Evolutionary conservation across 192 early-diverging fungal genomes (phyloP), one percentile per base, ranked within the genome.

Genomic region (Coemansia sp.): DNA sequence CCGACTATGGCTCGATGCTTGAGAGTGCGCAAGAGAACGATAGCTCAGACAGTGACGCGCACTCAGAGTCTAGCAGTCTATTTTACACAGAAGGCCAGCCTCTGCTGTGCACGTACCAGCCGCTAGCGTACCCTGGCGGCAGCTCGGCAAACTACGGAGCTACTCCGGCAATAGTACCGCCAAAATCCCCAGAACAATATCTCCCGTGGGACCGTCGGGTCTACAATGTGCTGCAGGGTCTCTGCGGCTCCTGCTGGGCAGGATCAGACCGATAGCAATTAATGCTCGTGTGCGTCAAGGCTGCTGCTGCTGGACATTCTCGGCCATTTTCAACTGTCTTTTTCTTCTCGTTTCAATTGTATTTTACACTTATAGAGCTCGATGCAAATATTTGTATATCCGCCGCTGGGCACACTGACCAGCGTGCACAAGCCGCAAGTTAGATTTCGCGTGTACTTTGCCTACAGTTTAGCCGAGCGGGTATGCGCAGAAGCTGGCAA

Each of bases 1-100:
- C 37, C 21, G 62, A 69, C 65, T 74, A 74, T 31, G 64, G 68
- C 57, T 62, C 65, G n/a, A 71, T 71, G 68, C 65, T 80, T 15
- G 65, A 62, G 38, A 42, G 74, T 57, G 69, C 68, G 38, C 34
- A 25, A 49, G 26, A 22, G 28, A 55, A 59, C 28, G 62, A 38
- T 15, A 23, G 40, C 21, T 42, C 6, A 36, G 20, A 36, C 38
- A 51, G 47, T 59, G 46, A 50, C 22, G 19, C 36, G n/a, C 60
- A 25, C 56, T 72, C 76, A 0, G 65, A 64, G n/a, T 48, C 57
- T 9, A 74, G 77, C 68, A 80, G 77, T 46, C 10, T 66, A 21
- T 70, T 71, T 44, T 74, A 71, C 54, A 57, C 60, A 62, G 77
- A 80, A 59, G 77, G 77, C 28, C 77, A 68, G 65, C 72, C 77